Base-by-base conservation (phyloP, 2,329 filamentous ascomycete species). In the Aspergillus cejpii region DNA sequence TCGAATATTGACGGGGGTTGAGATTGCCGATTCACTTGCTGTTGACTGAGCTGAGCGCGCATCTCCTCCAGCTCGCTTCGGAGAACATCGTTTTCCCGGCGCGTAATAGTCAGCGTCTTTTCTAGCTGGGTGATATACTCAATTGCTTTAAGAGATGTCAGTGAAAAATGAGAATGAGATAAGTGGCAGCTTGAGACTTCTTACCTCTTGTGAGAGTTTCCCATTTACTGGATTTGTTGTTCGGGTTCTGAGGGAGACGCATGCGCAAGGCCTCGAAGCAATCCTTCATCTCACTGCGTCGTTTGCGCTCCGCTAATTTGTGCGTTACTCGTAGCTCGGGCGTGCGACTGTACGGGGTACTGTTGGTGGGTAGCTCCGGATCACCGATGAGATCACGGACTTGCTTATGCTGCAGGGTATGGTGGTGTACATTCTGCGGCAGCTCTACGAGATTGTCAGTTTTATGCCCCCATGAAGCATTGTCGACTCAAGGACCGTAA, bases 201-300 rank as follows among this genome's bases (percentile, higher is more conserved):
- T 39, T 60, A 72, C 70, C 69, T 64, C 69, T 60, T 19, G 70
- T 73, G 15, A 75, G 54, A 1, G 71, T 75, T 51, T 75, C 72
- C 72, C 72, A 74, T 60, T 75, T 75, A 57, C 72, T 74, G 6
- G 72, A 74, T 51, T 75, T 75, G 55, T 72, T 74, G 49, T 69
- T 72, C 51, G 73, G 71, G 43, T 59, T 66, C 12, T 68, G 61
- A 3, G 72, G 72, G 1, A 75, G 61, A 23, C 69, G 67, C 28
- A 64, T 54, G 23, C 72, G 65, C 34, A 75, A 54, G 15, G 64
- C 58, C 53, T 75, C 72, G 48, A 75, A 75, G 39, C 72, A 72
- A 53, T 74, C 71, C 48, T 75, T 75, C 72, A 75, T 75, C 50
- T 75, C 72, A 44, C 72, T 74, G 37, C 72, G 70, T 28, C 72